Base-by-base conservation (phyloP, 2,329 filamentous ascomycete species). In the Aquanectria penicillioides region DNA sequence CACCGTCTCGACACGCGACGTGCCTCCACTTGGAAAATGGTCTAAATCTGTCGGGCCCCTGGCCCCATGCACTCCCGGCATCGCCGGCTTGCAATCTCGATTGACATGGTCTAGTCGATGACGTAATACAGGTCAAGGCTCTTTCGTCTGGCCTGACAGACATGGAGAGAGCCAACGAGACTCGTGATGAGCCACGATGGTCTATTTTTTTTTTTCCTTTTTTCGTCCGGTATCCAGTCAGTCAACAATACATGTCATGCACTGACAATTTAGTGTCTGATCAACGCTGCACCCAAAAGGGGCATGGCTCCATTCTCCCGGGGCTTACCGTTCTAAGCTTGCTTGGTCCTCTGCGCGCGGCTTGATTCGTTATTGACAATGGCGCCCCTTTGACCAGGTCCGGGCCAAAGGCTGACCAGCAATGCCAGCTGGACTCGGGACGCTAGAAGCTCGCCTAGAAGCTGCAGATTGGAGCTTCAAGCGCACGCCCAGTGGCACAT, bases 81-180 rank as follows among this genome's bases (percentile, higher is more conserved):
- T 50, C 47, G 40, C 46, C 57, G 55, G 46, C 56, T 53, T 15
- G 48, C 57, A 57, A 49, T 58, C 48, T 60, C 29, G 56, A 59
- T 62, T 58, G 26, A 17, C 37, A 57, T 49, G 31, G 36, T 40
- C 34, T 40, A 57, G 34, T 62, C 61, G 15, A 62, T 69, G 67
- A 69, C 67, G 67, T 68, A 68, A 52, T 44, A 22, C 20, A 17
- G 9, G 20, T 25, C n/a, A 36, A 18, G 33, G 23, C 53, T 25
- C 37, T 38, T 41, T 47, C 50, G 17, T 54, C 37, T 60, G 23
- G 44, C 37, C 65, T 58, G 40, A 62, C 50, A 44, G 31, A 50
- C 13, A 7, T n/a, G 9, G 9, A 31, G 23, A 46, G 26, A 37
- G 36, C 17, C 41, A 37, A 11, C 28, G 41, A 38, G 25, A 31